Conservation (phyloP, 768 basidiomycete genomes). For the Tephrocybe sp. region DNA sequence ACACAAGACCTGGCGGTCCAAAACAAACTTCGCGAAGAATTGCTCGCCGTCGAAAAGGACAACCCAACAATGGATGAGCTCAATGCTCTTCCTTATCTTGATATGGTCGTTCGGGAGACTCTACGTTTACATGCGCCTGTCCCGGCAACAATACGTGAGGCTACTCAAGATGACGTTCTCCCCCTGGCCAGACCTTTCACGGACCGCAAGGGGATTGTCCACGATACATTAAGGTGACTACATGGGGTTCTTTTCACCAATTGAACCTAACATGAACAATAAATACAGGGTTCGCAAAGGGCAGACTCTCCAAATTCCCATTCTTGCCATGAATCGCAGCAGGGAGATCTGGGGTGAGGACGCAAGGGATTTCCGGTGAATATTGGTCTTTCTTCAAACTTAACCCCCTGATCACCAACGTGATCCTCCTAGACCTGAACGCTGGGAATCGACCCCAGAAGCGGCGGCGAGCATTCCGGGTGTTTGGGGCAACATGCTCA, state of each 20-base stretch:
- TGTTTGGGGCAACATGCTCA: constrained; percentile 55
- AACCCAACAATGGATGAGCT: constrained; percentile 70
- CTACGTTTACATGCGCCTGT: constrained; percentile 57
- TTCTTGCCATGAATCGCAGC: constrained; percentile 49
- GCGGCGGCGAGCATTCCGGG: constrained; percentile 49
- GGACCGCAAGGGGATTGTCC: constrained; percentile 38
- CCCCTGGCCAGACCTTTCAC: constrained; percentile 46
- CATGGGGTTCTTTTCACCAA: constrained; percentile 19
- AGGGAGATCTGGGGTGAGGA: constrained; percentile 63
- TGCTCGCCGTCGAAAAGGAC: constrained; percentile 48
- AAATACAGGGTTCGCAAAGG: constrained; percentile 31
- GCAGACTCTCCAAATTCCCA: constrained; percentile 45
- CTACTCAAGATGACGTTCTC: constrained; percentile 49
- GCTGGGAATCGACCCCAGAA: constrained; percentile 53
- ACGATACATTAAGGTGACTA: constrained; percentile 36
- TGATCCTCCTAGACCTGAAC: constrained; percentile 56
- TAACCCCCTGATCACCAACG: too few species aligned
- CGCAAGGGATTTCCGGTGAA: constrained; percentile 56
- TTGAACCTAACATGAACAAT: constrained; percentile 23
- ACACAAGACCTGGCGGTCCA: constrained; percentile 47
- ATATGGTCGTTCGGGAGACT: constrained; percentile 58
- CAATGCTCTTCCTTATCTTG: constrained; percentile 65
- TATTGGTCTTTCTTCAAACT: background rate
- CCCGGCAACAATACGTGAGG: constrained; percentile 36
- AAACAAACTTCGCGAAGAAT: constrained; percentile 55